These are phyloP conservation scores for Globisporangium abappressorium DNA, from an alignment of 352 stramenopile genomes.

Conservation along the genomic window DNA sequence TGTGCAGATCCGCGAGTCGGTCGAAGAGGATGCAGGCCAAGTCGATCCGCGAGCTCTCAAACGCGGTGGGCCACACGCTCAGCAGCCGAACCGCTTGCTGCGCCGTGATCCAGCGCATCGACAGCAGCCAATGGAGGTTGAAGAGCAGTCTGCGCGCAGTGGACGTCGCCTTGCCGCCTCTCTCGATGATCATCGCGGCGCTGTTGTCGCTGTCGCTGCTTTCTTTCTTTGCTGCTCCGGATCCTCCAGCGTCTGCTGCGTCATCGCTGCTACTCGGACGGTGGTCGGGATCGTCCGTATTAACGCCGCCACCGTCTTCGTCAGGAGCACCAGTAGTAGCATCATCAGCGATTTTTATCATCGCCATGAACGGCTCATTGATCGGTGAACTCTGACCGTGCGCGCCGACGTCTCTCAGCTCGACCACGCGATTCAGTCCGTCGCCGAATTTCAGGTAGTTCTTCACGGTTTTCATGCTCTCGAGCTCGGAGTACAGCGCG, in stretches of 20 bases:
- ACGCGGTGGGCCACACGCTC: constrained; percentile 40
- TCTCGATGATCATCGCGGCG: constrained; percentile 26
- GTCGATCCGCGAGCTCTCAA: constrained; percentile 51
- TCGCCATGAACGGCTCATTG: neutral
- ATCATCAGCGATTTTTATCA: neutral
- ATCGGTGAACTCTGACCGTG: constrained; percentile 3
- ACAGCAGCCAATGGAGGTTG: constrained; percentile 69
- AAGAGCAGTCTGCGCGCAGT: constrained; percentile 59
- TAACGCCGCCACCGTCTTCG: neutral
- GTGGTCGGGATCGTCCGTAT: neutral
- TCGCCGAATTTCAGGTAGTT: constrained; percentile 66
- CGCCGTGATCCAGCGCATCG: constrained; percentile 65
- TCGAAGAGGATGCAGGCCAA: constrained; percentile 71
- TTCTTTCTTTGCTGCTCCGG: constrained; percentile 11
- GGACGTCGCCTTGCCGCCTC: constrained; percentile 38
- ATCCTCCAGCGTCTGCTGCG: neutral
- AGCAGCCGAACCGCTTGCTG: constrained; percentile 57
- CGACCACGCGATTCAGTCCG: constrained; percentile 39
- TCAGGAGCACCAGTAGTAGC: neutral
- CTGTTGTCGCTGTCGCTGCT: constrained; percentile 24
- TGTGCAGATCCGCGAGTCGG: constrained; percentile 61
- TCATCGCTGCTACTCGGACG: constrained; percentile 8
- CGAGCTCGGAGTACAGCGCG: constrained; percentile 48
- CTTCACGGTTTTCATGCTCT: constrained; percentile 60
- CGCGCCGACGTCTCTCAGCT: constrained; percentile 21